These are phyloP conservation scores for Globisporangium rhizosaccharum DNA, from an alignment of 352 stramenopile genomes.

Conservation along the genomic window DNA sequence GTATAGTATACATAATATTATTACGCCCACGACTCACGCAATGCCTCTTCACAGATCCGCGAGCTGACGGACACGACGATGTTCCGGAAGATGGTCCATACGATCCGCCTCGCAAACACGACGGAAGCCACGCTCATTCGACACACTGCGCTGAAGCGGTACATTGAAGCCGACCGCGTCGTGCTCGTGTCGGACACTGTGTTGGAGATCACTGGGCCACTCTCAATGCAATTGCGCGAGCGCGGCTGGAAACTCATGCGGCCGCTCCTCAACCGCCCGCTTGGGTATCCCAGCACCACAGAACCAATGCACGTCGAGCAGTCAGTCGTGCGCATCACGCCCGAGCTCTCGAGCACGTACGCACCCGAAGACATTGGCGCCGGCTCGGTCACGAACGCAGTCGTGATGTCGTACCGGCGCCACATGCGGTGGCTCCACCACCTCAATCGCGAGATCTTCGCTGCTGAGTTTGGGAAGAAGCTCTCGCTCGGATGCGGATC, in stretches of 20 bases:
- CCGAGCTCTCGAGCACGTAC: conserved; percentile 9
- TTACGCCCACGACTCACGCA: not conserved
- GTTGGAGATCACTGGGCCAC: conserved; percentile 1
- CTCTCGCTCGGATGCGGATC: no score
- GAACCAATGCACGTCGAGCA: conserved; percentile 1
- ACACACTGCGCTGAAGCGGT: conserved; percentile 2
- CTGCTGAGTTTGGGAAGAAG: conserved; percentile 1
- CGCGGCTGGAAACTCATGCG: conserved; percentile 7
- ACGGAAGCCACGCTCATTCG: conserved; percentile 5
- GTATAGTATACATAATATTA: no score
- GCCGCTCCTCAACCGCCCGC: not conserved
- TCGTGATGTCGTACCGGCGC: conserved; percentile 38
- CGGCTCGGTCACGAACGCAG: conserved; percentile 37
- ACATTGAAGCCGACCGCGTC: conserved; percentile 1
- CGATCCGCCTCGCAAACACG: conserved; percentile 3
- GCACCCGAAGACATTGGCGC: conserved; percentile 17
- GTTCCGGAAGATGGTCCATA: conserved; percentile 7
- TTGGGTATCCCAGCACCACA: not conserved
- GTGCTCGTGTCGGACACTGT: conserved; percentile 9
- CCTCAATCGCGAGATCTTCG: conserved; percentile 26
- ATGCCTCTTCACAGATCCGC: not conserved
- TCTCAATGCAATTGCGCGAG: conserved; percentile 7
- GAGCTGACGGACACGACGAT: conserved; percentile 4
- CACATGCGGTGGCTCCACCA: conserved; percentile 4
- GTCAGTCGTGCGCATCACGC: conserved; percentile 5